Evolutionary conservation across 129 eudicot species (phyloP).

Genomic region (Escallonia rubra): DNA sequence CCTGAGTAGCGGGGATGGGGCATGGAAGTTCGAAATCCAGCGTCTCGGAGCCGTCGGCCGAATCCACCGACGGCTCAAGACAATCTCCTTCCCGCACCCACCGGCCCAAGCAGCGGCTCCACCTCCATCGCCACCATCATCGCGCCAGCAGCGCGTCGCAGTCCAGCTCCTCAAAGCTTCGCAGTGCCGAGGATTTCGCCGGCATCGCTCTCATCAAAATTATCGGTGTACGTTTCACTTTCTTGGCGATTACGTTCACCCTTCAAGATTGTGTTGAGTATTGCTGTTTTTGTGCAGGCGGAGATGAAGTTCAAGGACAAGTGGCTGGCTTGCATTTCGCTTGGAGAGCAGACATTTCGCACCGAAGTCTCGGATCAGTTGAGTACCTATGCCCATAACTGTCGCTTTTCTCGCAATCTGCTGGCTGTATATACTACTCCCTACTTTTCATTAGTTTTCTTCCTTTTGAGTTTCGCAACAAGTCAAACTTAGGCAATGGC

Average conservation of each 20-base stretch:
- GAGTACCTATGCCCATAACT: constrained; percentile 2
- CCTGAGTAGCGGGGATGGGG: constrained; percentile 43
- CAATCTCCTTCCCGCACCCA: constrained; percentile 28
- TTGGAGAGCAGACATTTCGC: constrained; percentile 94
- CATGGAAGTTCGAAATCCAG: constrained; percentile 51
- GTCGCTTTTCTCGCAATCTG: too few species aligned
- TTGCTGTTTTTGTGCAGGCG: constrained; percentile 39
- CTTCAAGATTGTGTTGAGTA: not conserved
- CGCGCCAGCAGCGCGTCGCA: constrained; percentile 8
- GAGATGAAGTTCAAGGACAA: constrained; percentile 91
- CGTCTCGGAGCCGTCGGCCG: constrained; percentile 21
- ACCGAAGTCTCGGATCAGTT: constrained; percentile 72
- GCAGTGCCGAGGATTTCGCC: constrained; percentile 59
- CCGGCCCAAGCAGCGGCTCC: constrained; percentile 45
- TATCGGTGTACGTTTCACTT: constrained; percentile 33
- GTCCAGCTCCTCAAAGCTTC: constrained; percentile 29
- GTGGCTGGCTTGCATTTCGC: constrained; percentile 85
- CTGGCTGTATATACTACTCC: too few species aligned
- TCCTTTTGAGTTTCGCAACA: too few species aligned
- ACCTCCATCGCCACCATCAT: constrained; percentile 17
- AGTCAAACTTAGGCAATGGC: too few species aligned
- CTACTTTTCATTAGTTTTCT: too few species aligned
- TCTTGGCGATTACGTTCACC: not conserved
- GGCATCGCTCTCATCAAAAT: constrained; percentile 80
- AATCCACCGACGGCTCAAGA: constrained; percentile 27